Conservation (phyloP, 768 basidiomycete genomes). For the Tricholoma sp. region DNA sequence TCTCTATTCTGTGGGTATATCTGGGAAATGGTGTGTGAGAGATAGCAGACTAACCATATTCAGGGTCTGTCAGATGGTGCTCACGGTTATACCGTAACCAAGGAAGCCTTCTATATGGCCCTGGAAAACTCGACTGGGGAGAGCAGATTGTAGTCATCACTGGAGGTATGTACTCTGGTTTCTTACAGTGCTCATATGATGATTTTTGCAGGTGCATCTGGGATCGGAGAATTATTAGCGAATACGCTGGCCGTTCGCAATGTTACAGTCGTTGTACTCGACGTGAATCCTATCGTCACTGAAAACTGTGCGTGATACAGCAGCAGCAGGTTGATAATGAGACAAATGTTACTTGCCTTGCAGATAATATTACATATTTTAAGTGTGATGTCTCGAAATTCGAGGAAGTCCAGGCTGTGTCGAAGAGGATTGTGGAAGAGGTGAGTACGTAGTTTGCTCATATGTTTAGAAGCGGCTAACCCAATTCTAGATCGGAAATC, state of each 20-base stretch:
- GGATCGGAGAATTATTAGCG: slow-evolving; percentile 83
- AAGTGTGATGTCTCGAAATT: slow-evolving; percentile 90
- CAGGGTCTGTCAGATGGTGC: slow-evolving; percentile 68
- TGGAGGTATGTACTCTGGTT: slow-evolving; percentile 55
- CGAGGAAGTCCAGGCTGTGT: slow-evolving; percentile 75
- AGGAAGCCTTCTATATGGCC: slow-evolving; percentile 55
- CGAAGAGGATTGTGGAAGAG: slow-evolving; percentile 73
- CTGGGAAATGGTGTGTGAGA: not conserved
- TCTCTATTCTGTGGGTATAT: slow-evolving; percentile 61
- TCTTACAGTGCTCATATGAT: not conserved
- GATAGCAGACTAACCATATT: not conserved
- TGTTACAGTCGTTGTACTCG: slow-evolving; percentile 81
- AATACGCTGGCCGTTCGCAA: slow-evolving; percentile 82
- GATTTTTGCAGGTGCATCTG: slow-evolving; percentile 63
- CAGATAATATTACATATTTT: slow-evolving; percentile 81
- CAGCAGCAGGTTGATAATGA: not conserved
- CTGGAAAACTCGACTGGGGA: slow-evolving; percentile 70
- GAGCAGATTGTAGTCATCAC: slow-evolving; percentile 90
- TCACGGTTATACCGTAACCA: slow-evolving; percentile 75
- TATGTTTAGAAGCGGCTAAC: not conserved
- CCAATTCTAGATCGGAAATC: slow-evolving; percentile 65
- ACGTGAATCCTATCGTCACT: slow-evolving; percentile 70
- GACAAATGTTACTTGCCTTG: not conserved
- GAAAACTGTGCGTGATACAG: slow-evolving; percentile 58
- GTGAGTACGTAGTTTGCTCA: slow-evolving; percentile 32